Percentiles rank a stretch among this genome's conserved stretches.
These are phyloP conservation scores for Ogataea methanolica DNA, from an alignment of 805 yeast genomes.

Conservation along the genomic window DNA sequence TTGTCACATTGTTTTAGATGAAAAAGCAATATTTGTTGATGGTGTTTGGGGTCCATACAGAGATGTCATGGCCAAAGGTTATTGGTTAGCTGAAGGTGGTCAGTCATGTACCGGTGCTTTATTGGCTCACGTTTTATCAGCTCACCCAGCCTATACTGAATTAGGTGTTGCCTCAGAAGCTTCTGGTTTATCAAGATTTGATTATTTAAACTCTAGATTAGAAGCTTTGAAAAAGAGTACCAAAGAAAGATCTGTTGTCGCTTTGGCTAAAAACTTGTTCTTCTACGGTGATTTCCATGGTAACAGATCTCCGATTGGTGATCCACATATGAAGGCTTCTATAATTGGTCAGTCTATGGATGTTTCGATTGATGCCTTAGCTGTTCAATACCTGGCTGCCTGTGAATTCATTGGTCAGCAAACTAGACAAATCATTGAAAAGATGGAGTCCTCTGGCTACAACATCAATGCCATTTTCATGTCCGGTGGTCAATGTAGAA, in stretches of 20 bases:
- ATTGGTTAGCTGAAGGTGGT: conserved; percentile 99
- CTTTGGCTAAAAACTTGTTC: conserved; percentile 78
- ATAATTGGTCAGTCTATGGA: conserved; percentile 94
- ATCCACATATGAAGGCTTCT: conserved; percentile 86
- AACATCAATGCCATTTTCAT: conserved; percentile 69
- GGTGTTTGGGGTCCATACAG: conserved; percentile 99
- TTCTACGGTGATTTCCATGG: conserved; percentile 97
- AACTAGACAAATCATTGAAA: conserved; percentile 89
- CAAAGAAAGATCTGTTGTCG: conserved; percentile 65
- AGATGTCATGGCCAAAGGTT: conserved; percentile 84
- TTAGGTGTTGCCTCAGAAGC: conserved; percentile 63
- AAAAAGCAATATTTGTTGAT: conserved; percentile 80
- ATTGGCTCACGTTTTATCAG: conserved; percentile 77
- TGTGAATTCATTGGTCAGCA: conserved; percentile 98
- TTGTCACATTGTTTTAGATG: conserved; percentile 86
- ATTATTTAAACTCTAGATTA: conserved; percentile 69
- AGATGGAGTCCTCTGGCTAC: conserved; percentile 80
- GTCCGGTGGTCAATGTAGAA: conserved; percentile 97
- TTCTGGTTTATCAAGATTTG: conserved; percentile 72
- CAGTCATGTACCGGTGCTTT: conserved; percentile 96
- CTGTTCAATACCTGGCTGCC: conserved; percentile 83
- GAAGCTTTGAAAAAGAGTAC: conserved; percentile 58
- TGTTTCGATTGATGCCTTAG: conserved; percentile 74
- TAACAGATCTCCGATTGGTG: conserved; percentile 96
- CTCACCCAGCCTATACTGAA: conserved; percentile 84